Conservation (phyloP, 2,329 filamentous ascomycete species). For the Fusarium sp. region DNA sequence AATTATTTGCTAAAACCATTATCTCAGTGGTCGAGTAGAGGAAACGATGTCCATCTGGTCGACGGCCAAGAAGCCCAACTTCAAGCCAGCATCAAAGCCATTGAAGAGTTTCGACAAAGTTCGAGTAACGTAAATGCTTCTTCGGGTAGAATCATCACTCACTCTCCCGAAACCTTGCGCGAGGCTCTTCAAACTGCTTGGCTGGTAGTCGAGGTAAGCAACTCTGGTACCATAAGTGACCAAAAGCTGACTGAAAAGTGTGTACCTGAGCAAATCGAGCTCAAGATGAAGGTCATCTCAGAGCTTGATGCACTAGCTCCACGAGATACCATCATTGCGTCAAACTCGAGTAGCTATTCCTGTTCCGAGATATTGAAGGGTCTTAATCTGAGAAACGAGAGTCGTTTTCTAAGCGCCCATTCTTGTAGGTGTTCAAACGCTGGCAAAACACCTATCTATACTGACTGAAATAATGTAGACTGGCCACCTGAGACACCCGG, state of each 20-base stretch:
- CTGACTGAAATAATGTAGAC: constrained; percentile 22
- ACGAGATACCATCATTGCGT: constrained; percentile 52
- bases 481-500: constrained; percentile 47
- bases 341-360: constrained; percentile 58
- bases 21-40: constrained; percentile 44
- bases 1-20: neutral
- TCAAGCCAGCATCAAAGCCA: constrained; percentile 39
- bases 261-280: constrained; percentile 52
- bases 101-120: constrained; percentile 35
- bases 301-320: constrained; percentile 51
- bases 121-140: neutral
- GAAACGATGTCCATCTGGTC: constrained; percentile 43
- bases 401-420: constrained; percentile 54
- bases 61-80: constrained; percentile 41
- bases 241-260: constrained; percentile 45
- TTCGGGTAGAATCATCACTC: constrained; percentile 37
- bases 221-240: rapidly evolving
- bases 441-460: too few species aligned
- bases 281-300: constrained; percentile 52
- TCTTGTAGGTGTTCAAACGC: constrained; percentile 46
- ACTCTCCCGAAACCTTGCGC: constrained; percentile 23
- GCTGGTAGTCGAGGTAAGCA: constrained; percentile 42
- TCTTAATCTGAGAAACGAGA: constrained; percentile 45
- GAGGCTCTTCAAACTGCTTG: constrained; percentile 37
- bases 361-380: constrained; percentile 54